Percentiles rank a stretch among this genome's conserved stretches.
These are phyloP conservation scores for Entomortierella lignicola DNA, from an alignment of 192 early-diverging fungal species.

Conservation along the genomic window DNA sequence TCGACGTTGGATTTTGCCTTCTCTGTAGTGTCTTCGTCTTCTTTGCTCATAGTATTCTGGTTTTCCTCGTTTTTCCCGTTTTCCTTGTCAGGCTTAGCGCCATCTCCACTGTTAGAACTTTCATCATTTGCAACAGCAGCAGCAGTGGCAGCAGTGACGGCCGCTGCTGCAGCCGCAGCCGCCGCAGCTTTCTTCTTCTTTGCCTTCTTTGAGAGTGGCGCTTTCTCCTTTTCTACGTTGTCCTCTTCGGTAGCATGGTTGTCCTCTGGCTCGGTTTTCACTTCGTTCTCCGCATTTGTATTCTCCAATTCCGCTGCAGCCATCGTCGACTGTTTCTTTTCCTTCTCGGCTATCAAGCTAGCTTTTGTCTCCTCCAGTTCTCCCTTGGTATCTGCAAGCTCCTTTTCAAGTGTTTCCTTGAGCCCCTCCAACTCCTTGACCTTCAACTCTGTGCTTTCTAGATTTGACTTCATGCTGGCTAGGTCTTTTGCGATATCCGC, in stretches of 20 bases:
- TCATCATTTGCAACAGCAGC: not conserved
- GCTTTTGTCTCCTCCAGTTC: constrained; percentile 11
- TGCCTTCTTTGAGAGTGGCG: constrained; percentile 39
- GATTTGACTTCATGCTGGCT: constrained; percentile 8
- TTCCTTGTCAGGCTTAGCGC: not conserved
- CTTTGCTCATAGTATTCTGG: constrained; percentile 1
- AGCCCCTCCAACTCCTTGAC: constrained; percentile 22
- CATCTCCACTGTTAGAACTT: not conserved
- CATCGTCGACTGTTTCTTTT: not conserved
- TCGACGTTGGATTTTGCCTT: constrained; percentile 1
- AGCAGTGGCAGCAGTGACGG: constrained; percentile 2
- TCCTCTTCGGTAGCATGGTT: constrained; percentile 37
- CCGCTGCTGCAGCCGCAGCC: constrained; percentile 11
- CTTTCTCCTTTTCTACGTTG: constrained; percentile 12
- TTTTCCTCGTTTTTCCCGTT: not conserved
- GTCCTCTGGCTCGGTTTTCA: constrained; percentile 15
- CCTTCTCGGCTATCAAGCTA: constrained; percentile 12
- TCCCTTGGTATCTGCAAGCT: constrained; percentile 18
- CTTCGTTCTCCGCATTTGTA: not conserved
- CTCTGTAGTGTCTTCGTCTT: not conserved
- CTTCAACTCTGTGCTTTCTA: constrained; percentile 7
- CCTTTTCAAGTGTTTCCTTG: constrained; percentile 23
- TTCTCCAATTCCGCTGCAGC: not conserved
- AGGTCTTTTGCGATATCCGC: constrained; percentile 29
- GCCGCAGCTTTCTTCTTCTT: constrained; percentile 39